Evolutionary conservation across 768 basidiomycete species (phyloP), one percentile per base, ranked within the genome.

Genomic region (Mycena maculata): DNA sequence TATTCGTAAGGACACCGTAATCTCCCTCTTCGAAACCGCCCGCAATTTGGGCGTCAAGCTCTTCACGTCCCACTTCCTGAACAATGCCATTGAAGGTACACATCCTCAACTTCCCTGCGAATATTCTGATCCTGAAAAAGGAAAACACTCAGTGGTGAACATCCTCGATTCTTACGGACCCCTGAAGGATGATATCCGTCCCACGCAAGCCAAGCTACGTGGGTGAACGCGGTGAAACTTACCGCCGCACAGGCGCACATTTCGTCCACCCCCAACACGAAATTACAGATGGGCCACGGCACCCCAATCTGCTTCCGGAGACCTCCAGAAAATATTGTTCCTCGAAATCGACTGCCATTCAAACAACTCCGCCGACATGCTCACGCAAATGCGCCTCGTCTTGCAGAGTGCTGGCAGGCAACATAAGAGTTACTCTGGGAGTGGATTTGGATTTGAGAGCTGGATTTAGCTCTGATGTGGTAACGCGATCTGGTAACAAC

Each of bases 261-360:
- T 20, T 61, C 69, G 15, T 22, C 64, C 33, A 70, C 69, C 2
- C 69, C 69, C 10, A 56, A 58, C 36, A 66, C 69, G 9, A 64
- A 70, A 30, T 27, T 70, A 18, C 69, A 70, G 44, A 58, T 63
- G 64, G 69, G 47, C n/a, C 44, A 13, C 33, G 68, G 68, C 38
- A 20, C 31, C 8, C 69, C 69, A 1, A 64, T 70, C 13, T 56
- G 54, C 25, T 70, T 70, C 49, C 63, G 61, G 28, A 2, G 64
- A 65, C 56, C 23, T 65, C 4, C 27, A 52, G 55, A 9, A 27
- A 7, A 28, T 62, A 15, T 42, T 63, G 13, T 65, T 64, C 23
- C 60, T 70, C 23, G 68, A 64, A n/a, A 36, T 70, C 48, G 68
- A 70, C 64, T 70, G 68, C 60, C 63, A 70, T 36, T 30, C 47